Percentiles rank a stretch among this genome's conserved stretches.
phyloP scores from a whole-genome alignment of 2,329 filamentous ascomycete genomes.

The Lachnellula hyalina region DNA sequence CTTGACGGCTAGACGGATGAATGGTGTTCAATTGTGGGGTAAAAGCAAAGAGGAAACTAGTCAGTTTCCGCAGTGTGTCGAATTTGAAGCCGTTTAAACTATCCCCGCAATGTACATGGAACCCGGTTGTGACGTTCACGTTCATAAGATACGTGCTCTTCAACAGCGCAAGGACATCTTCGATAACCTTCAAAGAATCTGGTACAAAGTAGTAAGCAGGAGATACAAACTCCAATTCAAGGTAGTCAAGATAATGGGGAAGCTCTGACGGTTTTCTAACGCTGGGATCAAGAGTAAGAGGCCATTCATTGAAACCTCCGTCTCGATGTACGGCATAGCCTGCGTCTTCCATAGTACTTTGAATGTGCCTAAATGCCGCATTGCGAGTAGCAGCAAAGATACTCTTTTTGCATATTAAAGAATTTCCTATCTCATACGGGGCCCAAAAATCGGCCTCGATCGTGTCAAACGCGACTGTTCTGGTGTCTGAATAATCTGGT shows the following conservation, averaged over 20 bases:
- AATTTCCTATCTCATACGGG: background rate
- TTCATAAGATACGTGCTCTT: constrained; percentile 13
- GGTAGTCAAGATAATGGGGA: constrained; percentile 2
- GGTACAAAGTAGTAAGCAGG: constrained; percentile 13
- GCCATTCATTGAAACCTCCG: constrained; percentile 6
- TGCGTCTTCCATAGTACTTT: background rate
- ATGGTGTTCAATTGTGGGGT: constrained; percentile 27
- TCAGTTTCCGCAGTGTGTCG: constrained; percentile 24
- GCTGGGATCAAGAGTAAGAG: constrained; percentile 3
- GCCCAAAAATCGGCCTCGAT: background rate
- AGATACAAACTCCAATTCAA: constrained; percentile 17
- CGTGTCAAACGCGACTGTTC: background rate
- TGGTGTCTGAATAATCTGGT: background rate
- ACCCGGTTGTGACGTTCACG: constrained; percentile 22
- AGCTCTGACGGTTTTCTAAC: background rate
- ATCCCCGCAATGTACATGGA: constrained; percentile 33
- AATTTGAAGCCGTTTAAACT: constrained; percentile 18
- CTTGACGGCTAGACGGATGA: constrained; percentile 14
- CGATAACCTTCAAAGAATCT: constrained; percentile 3
- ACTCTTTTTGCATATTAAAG: background rate
- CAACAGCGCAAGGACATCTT: constrained; percentile 12
- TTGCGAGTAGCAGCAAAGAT: too few relatives aligned
- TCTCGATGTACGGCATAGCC: background rate
- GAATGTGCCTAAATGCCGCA: background rate
- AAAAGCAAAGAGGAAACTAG: constrained; percentile 25